Conservation (phyloP, 495 filamentous ascomycete genomes). For the Xylaria telfairii region DNA sequence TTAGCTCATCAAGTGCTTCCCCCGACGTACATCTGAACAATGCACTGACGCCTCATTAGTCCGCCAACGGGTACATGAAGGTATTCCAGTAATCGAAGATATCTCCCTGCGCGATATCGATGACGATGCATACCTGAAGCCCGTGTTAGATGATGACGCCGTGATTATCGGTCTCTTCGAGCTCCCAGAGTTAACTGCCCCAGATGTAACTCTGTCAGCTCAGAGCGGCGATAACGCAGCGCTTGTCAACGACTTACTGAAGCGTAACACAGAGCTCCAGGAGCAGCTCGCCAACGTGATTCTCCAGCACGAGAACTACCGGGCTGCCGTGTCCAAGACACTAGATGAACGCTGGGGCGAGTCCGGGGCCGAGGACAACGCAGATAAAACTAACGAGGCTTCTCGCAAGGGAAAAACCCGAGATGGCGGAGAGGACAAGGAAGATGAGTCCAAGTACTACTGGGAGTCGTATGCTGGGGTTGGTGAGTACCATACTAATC, state of each 20-base stretch:
- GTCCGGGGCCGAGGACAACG: conserved; percentile 47
- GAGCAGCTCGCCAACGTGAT: conserved; percentile 68
- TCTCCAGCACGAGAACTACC: conserved; percentile 74
- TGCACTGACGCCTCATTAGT: conserved; percentile 38
- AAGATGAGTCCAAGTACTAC: conserved; percentile 70
- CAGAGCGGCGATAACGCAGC: conserved; percentile 51
- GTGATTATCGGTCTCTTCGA: conserved; percentile 85
- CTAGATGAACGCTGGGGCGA: conserved; percentile 72
- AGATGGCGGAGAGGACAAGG: conserved; percentile 37
- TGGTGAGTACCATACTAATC: conserved; percentile 18
- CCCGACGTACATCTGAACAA: neutral
- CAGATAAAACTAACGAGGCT: conserved; percentile 30
- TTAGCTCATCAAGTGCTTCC: neutral
- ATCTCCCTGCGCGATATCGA: conserved; percentile 65
- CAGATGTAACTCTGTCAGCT: conserved; percentile 39
- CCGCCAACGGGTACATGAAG: conserved; percentile 49
- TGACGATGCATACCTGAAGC: conserved; percentile 79
- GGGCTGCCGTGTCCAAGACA: conserved; percentile 69
- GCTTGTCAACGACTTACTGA: conserved; percentile 50
- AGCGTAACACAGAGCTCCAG: conserved; percentile 71
- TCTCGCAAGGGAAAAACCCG: conserved; percentile 30
- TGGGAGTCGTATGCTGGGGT: conserved; percentile 75
- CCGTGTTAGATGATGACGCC: conserved; percentile 88
- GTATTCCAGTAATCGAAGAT: conserved; percentile 57
- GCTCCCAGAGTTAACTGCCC: conserved; percentile 51